A percentile compares a stretch with the other conserved stretches of the same genome.
Evolutionary conservation across 2,329 filamentous ascomycete genomes (phyloP).

Genomic region (Exophiala sideris): DNA sequence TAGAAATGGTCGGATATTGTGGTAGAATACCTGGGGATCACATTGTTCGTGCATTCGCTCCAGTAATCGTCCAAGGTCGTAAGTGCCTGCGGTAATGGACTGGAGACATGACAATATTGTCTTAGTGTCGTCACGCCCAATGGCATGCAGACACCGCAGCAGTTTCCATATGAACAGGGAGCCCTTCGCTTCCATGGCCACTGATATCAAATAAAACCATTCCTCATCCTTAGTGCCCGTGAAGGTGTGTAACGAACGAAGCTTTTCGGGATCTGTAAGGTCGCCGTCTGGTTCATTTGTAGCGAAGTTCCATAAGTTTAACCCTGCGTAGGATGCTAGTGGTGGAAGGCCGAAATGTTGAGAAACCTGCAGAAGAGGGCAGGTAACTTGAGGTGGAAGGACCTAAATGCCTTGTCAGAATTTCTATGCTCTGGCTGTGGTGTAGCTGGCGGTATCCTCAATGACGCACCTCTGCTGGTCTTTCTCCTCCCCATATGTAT

Average conservation of each 20-base stretch:
- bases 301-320: slow-evolving; percentile 42
- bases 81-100: slow-evolving; percentile 41
- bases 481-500: neutral
- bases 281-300: slow-evolving; percentile 26
- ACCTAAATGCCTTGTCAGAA: slow-evolving; percentile 27
- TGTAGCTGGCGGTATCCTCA: neutral
- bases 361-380: slow-evolving; percentile 38
- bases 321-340: slow-evolving; percentile 42
- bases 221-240: slow-evolving; percentile 41
- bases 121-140: slow-evolving; percentile 35
- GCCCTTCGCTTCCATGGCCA: slow-evolving; percentile 52
- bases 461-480: neutral
- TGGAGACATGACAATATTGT: slow-evolving; percentile 40
- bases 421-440: too few species aligned
- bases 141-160: slow-evolving; percentile 48
- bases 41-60: slow-evolving; percentile 53
- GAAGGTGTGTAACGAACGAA: slow-evolving; percentile 35
- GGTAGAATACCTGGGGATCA: slow-evolving; percentile 49
- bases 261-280: slow-evolving; percentile 37
- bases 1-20: slow-evolving; percentile 50
- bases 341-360: slow-evolving; percentile 38
- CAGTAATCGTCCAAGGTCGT: slow-evolving; percentile 42
- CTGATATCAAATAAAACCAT: slow-evolving; percentile 52
- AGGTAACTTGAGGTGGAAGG: slow-evolving; percentile 37
- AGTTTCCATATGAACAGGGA: slow-evolving; percentile 45